Evolutionary conservation across 1,284 basidiomycete species (phyloP).

Genomic region (Ceratorhiza oryzae-sativae): DNA sequence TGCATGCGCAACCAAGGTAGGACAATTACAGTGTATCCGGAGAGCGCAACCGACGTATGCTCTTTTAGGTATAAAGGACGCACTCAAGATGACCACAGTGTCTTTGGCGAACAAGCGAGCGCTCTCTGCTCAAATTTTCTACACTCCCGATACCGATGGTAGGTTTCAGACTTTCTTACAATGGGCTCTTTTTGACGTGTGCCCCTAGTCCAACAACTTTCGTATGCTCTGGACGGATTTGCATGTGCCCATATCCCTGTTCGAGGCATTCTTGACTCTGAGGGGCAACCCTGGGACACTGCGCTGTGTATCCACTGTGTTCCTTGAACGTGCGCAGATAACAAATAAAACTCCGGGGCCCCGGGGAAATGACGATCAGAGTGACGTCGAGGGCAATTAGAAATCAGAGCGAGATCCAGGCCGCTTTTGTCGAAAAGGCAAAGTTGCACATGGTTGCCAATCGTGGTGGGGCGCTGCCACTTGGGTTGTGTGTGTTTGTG

Average conservation of each 20-base stretch:
- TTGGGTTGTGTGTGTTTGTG: conserved; percentile 5
- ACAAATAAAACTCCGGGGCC: not conserved
- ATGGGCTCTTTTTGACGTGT: too few species aligned
- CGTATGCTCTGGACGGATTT: not conserved
- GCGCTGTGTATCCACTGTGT: conserved; percentile 11
- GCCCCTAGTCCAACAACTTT: not conserved
- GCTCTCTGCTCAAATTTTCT: conserved; percentile 13
- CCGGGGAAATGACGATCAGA: not conserved
- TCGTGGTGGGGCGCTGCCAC: conserved; percentile 2
- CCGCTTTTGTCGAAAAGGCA: not conserved
- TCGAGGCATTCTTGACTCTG: not conserved
- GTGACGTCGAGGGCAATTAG: not conserved
- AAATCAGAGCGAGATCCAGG: not conserved
- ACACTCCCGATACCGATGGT: not conserved
- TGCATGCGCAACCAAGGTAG: not conserved
- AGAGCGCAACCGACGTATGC: not conserved
- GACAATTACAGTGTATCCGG: too few species aligned
- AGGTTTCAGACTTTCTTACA: not conserved
- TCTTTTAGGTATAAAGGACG: not conserved
- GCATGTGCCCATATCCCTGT: conserved; percentile 12
- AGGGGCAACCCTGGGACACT: conserved; percentile 4
- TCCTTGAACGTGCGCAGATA: not conserved
- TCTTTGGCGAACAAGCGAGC: not conserved
- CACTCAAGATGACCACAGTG: not conserved
- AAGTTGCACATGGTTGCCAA: not conserved